Base-by-base conservation (phyloP, 2,329 filamentous ascomycete species). In the Alternaria alternata region DNA sequence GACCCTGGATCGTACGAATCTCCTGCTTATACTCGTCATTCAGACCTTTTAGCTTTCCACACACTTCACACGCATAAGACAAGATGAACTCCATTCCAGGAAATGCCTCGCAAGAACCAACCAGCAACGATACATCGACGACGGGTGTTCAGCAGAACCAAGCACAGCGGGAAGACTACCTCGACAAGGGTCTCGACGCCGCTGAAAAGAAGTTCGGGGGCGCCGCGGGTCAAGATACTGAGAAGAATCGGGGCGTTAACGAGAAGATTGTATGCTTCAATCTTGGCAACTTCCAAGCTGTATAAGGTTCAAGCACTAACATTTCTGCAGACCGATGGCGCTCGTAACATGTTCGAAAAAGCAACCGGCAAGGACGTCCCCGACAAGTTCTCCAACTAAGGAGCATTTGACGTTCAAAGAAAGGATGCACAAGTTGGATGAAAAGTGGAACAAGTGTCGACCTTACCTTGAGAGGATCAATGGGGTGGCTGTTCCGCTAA, bases 281-380 rank as follows among this genome's bases (percentile, higher is more conserved):
- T 1, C 16, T 16, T 28, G 1, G 26, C 30, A 22, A 24, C 5
- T n/a, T 24, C n/a, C 14, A 41, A 18, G 34, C 2, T 32, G 24
- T 24, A 55, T 55, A 7, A 34, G 24, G 9, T 16, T 9, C n/a
- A 18, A 16, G 22, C 42, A 12, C 60, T 51, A 46, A 36, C 12
- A 16, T 12, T n/a, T 5, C 18, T 22, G 1, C 54, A 78, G 74
- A 86, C 84, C 56, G 84, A 87, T 70, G 74, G 76, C 42, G 81
- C 78, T 5, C 77, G 85, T 54, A 77, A 75, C 20, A 68, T 82
- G 66, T 86, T 86, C 54, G 84, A 87, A 73, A 83, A 84, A 71
- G 65, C 72, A 7, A 85, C 84, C 59, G 85, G 82, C 52, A 82
- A 81, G 67, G 64, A 84, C 8, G 77, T 85, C 11, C 81, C 84